These are phyloP conservation scores for Collybia sp. DNA, from an alignment of 768 basidiomycete genomes.

Conservation along the genomic window DNA sequence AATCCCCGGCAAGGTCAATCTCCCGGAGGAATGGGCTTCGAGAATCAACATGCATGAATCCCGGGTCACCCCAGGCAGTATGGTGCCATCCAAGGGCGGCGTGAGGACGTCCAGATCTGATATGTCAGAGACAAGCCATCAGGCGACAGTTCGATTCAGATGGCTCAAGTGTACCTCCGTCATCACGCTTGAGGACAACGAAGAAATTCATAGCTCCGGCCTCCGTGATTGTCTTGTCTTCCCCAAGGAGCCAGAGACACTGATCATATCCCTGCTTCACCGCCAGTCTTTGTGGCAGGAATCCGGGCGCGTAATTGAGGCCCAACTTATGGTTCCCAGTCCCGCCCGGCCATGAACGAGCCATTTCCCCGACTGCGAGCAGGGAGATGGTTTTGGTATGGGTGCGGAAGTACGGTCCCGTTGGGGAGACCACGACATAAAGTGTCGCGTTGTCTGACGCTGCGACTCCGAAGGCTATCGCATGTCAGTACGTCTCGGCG, in stretches of 20 bases:
- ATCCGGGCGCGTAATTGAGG: conserved; percentile 57
- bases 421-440: conserved; percentile 67
- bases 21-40: conserved; percentile 50
- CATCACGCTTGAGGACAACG: conserved; percentile 52
- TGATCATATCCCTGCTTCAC: conserved; percentile 68
- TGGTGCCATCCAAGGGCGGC: conserved; percentile 80
- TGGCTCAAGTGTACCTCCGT: conserved; percentile 36
- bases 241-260: conserved; percentile 73
- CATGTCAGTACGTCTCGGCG: conserved; percentile 38
- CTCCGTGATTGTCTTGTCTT: conserved; percentile 45
- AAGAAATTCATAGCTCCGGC: conserved; percentile 85
- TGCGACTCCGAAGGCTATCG: conserved; percentile 48
- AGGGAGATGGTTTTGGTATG: conserved; percentile 52
- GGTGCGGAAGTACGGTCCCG: conserved; percentile 73
- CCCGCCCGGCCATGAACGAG: conserved; percentile 51
- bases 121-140: not conserved
- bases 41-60: conserved; percentile 66
- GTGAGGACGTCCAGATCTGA: conserved; percentile 74
- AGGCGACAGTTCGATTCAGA: conserved; percentile 10
- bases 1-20: conserved; percentile 37
- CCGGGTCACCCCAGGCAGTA: conserved; percentile 90
- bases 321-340: conserved; percentile 81
- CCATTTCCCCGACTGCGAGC: conserved; percentile 35
- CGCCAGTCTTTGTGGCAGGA: conserved; percentile 63
- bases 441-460: conserved; percentile 72